phyloP scores from a whole-genome alignment of 2,329 filamentous ascomycete species.

The Myriosclerotinia scirpicola region DNA sequence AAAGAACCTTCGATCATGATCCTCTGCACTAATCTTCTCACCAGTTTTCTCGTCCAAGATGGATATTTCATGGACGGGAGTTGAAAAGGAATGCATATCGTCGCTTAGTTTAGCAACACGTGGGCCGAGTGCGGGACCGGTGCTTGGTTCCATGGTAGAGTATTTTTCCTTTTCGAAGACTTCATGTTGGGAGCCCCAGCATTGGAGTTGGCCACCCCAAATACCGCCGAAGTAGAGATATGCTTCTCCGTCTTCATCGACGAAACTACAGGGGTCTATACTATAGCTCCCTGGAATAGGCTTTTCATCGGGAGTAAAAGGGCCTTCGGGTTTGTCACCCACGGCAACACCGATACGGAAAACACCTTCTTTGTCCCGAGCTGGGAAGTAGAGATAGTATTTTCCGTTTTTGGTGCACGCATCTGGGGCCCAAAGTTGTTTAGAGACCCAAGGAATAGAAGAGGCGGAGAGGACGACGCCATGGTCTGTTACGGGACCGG shows the following conservation, averaged over 20 bases:
- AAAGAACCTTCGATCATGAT: slow-evolving; percentile 76
- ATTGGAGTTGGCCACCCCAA: slow-evolving; percentile 80
- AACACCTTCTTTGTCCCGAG: slow-evolving; percentile 65
- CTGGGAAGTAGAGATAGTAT: slow-evolving; percentile 78
- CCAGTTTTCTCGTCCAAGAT: slow-evolving; percentile 62
- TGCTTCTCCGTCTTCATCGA: slow-evolving; percentile 67
- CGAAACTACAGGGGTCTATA: slow-evolving; percentile 75
- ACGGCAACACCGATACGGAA: slow-evolving; percentile 76
- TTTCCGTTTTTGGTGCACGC: slow-evolving; percentile 67
- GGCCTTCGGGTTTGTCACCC: slow-evolving; percentile 62
- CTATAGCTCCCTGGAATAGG: slow-evolving; percentile 69
- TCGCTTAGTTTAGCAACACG: slow-evolving; percentile 63
- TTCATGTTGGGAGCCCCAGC: slow-evolving; percentile 51
- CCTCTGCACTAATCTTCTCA: slow-evolving; percentile 59
- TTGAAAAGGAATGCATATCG: slow-evolving; percentile 65
- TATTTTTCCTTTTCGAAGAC: slow-evolving; percentile 57
- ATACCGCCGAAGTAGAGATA: slow-evolving; percentile 78
- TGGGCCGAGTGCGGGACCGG: slow-evolving; percentile 61
- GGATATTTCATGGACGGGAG: slow-evolving; percentile 56
- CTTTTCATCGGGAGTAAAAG: slow-evolving; percentile 64
- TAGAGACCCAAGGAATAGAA: slow-evolving; percentile 73
- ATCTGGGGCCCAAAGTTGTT: slow-evolving; percentile 81
- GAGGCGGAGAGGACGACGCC: slow-evolving; percentile 64
- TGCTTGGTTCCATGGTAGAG: slow-evolving; percentile 59
- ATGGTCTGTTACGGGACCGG: slow-evolving; percentile 63